phyloP scores from a whole-genome alignment of 225 moss, liverwort and hornwort genomes.

The Sphagnum tenellum region DNA sequence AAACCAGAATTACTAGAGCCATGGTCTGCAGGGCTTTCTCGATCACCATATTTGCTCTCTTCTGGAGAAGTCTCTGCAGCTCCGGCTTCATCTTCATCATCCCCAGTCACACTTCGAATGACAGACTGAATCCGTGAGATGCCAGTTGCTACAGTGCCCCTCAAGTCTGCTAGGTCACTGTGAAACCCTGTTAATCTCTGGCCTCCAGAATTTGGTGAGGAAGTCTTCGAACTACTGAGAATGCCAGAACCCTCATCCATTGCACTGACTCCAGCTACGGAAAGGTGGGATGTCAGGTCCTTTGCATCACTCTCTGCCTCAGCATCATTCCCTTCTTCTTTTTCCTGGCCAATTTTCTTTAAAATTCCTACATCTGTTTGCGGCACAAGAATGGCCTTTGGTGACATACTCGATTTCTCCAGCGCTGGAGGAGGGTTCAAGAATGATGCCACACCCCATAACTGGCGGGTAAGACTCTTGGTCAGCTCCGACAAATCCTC shows the following conservation, averaged over 20 bases:
- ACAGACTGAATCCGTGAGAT: slow-evolving; percentile 73
- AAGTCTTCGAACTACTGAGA: slow-evolving; percentile 14
- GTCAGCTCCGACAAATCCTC: slow-evolving; percentile 77
- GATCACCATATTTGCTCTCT: too few relatives aligned
- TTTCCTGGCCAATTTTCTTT: too few relatives aligned
- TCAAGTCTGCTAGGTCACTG: slow-evolving; percentile 85
- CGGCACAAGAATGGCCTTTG: slow-evolving; percentile 2
- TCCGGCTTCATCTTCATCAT: slow-evolving; percentile 11
- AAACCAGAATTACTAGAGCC: too few relatives aligned
- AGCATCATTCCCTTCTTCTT: too few relatives aligned
- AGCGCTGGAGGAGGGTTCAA: slow-evolving; percentile 63
- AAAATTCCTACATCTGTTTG: too few relatives aligned
- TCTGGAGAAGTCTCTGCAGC: too few relatives aligned
- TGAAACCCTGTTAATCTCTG: slow-evolving; percentile 73
- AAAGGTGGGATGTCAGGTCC: too few relatives aligned
- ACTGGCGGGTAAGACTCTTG: slow-evolving; percentile 70
- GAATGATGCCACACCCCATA: slow-evolving; percentile 93
- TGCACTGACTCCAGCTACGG: neutral
- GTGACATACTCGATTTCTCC: slow-evolving; percentile 5
- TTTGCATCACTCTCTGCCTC: too few relatives aligned
- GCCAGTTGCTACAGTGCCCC: slow-evolving; percentile 78
- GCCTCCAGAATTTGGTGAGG: slow-evolving; percentile 36
- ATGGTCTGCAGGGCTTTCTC: too few relatives aligned
- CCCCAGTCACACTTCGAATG: slow-evolving; percentile 65
- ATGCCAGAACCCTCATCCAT: neutral